Percentiles rank a stretch among this genome's conserved stretches.
Evolutionary conservation across 306 rosid species (phyloP).

Genomic region (Fragaria ananassa): DNA sequence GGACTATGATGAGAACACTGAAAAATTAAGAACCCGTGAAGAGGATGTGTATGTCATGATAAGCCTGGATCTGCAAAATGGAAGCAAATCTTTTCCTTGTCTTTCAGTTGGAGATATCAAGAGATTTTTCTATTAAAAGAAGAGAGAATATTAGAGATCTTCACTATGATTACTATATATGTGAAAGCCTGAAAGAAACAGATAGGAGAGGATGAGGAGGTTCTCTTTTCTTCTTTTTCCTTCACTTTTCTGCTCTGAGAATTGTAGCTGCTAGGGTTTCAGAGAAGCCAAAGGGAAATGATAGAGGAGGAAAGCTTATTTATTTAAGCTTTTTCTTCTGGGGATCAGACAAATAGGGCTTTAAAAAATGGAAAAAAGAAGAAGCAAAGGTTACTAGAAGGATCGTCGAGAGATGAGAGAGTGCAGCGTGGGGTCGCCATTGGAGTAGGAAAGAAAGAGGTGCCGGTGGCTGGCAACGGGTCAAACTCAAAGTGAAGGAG

Average conservation of each 20-base stretch:
- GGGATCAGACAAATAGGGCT: conserved; percentile 33
- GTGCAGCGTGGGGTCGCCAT: conserved; percentile 56
- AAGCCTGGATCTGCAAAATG: conserved; percentile 41
- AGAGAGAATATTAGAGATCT: conserved; percentile 48
- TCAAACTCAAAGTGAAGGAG: conserved; percentile 80
- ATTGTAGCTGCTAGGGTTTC: conserved; percentile 44
- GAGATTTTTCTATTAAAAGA: conserved; percentile 46
- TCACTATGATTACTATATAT: conserved; percentile 20
- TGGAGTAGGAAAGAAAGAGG: conserved; percentile 50
- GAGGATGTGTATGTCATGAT: conserved; percentile 9
- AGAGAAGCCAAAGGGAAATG: conserved; percentile 18
- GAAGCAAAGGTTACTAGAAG: conserved; percentile 21
- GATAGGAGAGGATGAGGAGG: background rate
- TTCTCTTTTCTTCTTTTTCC: background rate
- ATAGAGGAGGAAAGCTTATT: conserved; percentile 24
- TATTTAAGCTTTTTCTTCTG: conserved; percentile 27
- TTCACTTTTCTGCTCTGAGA: conserved; percentile 1
- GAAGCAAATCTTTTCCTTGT: conserved; percentile 58
- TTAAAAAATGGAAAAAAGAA: background rate
- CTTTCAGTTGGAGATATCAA: conserved; percentile 42
- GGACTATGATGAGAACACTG: background rate
- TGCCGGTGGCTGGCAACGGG: conserved; percentile 83
- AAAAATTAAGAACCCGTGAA: conserved; percentile 8
- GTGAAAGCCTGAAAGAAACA: conserved; percentile 17
- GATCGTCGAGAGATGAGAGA: conserved; percentile 31